These are phyloP conservation scores for Solanum hybrid DNA, from an alignment of 305 asterid species.

Conservation along the genomic window DNA sequence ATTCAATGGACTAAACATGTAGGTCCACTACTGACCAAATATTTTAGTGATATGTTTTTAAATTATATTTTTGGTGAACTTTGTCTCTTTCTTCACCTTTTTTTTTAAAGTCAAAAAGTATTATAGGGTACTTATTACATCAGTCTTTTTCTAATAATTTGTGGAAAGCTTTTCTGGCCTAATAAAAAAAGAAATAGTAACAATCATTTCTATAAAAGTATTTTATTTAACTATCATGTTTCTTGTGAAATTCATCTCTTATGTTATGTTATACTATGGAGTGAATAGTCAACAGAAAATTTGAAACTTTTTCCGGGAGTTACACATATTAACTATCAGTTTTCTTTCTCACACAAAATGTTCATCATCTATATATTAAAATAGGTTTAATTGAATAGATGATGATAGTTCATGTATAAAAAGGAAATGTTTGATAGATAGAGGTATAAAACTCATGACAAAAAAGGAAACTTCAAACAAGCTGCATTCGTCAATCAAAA, in stretches of 20 bases:
- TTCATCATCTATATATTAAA: neutral
- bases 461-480: too few species aligned
- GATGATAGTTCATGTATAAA: neutral
- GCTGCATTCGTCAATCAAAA: neutral
- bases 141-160: neutral
- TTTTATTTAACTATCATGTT: neutral
- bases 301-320: neutral
- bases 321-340: neutral
- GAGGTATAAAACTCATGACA: neutral
- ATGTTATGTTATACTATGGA: neutral
- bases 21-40: neutral
- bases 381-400: neutral
- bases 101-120: neutral
- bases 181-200: neutral
- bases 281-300: neutral
- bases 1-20: constrained; percentile 22
- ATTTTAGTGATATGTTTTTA: neutral
- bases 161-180: neutral
- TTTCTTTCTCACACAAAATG: too few species aligned
- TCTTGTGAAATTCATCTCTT: neutral
- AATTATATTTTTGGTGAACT: neutral
- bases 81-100: neutral
- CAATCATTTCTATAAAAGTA: neutral
- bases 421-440: too few species aligned
- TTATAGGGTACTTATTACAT: neutral